Percentiles rank a stretch among this genome's conserved stretches.
phyloP scores from a whole-genome alignment of 31 red algal species.

The Endocladia muricata region DNA sequence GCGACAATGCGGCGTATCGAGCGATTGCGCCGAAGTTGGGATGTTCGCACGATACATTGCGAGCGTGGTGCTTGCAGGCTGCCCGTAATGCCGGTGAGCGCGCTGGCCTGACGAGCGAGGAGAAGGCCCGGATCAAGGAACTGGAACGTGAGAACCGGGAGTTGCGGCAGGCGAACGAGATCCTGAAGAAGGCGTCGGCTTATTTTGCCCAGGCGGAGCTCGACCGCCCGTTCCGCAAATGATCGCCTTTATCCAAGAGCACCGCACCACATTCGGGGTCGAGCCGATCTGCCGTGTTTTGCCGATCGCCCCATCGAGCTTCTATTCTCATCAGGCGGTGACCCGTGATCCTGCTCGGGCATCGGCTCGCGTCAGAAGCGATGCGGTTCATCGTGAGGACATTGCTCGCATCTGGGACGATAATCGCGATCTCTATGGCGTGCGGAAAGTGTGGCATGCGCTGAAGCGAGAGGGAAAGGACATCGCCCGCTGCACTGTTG shows the following conservation, averaged over 20 bases:
- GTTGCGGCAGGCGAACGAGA: neutral
- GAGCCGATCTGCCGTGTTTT: neutral
- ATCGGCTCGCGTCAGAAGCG: neutral
- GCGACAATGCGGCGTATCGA: neutral
- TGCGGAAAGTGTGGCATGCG: neutral
- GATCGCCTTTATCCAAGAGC: neutral
- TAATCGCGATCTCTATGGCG: neutral
- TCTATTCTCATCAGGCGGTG: neutral
- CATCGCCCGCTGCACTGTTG: neutral
- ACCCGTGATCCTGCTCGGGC: neutral
- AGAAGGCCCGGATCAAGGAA: neutral
- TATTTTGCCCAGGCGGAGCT: neutral
- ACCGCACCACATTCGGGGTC: neutral
- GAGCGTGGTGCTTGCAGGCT: neutral
- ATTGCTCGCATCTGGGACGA: neutral
- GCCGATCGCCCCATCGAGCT: neutral
- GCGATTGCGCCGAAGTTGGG: neutral
- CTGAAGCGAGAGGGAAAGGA: neutral
- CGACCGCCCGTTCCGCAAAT: neutral
- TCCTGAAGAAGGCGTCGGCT: neutral
- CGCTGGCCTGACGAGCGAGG: neutral
- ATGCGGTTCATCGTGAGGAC: neutral
- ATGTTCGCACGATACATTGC: neutral
- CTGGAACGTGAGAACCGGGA: neutral
- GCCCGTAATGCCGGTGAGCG: neutral